Base-by-base conservation (phyloP, 495 filamentous ascomycete genomes). In the Penicillium cosmopolitanum region DNA sequence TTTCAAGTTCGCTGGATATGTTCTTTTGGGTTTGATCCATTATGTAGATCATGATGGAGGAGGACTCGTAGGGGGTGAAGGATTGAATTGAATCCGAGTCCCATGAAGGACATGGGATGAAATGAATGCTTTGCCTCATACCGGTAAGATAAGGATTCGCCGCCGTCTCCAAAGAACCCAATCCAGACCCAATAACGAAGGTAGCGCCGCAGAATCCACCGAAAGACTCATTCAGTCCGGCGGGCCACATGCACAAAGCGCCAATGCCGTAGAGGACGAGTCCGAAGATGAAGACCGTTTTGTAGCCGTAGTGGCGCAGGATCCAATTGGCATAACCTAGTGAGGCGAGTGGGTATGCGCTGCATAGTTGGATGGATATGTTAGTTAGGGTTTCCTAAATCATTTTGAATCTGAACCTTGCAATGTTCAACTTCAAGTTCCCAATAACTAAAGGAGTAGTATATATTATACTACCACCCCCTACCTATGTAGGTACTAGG, bases 121-220 rank as follows among this genome's bases (percentile, higher is more conserved):
- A 23, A 23, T 23, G 3, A 4, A 23, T 23, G 23, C 23, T 23
- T 23, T 23, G 23, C 23, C 23, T 23, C 23, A 50, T 66, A 79
- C 76, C 75, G 7, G 82, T 73, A 28, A 85, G 63, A 62, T 84
- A 87, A 1, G 82, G 83, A 61, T 86, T 84, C 7, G 82, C 83
- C 0, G 81, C 81, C 0, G 82, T 83, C 66, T 86, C 84, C 0
- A 85, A 72, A 0, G 80, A 78, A 0, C 80, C 81, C 5, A 86
- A 57, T 1, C 84, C 84, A 16, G 73, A 78, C 5, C 84, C 84
- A 57, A 86, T 83, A 44, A 86, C 77, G 56, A 85, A 85, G 0
- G 80, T 85, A 10, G 80, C 79, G n/a, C 73, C 83, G 48, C 83
- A 85, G 72, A 86, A 86, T 1, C 84, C 84, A 18, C 82, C 82